Percentiles rank a stretch among this genome's conserved stretches.
Evolutionary conservation across 2,329 filamentous ascomycete genomes (phyloP).

Genomic region (Aphanocladium album): DNA sequence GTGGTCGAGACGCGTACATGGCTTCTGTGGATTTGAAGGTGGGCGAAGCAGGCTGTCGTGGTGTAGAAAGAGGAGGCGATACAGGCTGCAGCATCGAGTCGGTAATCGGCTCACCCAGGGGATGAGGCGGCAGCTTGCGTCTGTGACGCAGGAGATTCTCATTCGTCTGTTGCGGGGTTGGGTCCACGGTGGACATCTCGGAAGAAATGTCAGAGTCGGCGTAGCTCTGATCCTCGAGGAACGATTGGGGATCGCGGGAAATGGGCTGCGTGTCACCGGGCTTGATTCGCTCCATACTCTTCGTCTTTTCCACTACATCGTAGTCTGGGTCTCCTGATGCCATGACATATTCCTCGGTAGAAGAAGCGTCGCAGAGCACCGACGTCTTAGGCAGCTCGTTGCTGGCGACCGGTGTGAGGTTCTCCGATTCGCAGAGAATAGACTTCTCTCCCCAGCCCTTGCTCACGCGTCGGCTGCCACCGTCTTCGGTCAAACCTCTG

Average conservation of each 20-base stretch:
- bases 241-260: constrained; percentile 34
- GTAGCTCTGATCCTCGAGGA: constrained; percentile 47
- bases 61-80: constrained; percentile 11
- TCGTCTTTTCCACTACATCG: constrained; percentile 49
- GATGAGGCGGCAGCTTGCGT: constrained; percentile 29
- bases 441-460: constrained; percentile 53
- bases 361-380: neutral
- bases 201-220: constrained; percentile 57
- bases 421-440: constrained; percentile 45
- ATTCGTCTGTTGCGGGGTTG: constrained; percentile 26
- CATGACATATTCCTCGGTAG: constrained; percentile 11
- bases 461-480: constrained; percentile 34
- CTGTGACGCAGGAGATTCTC: constrained; percentile 14
- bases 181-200: constrained; percentile 51
- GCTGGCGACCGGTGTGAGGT: constrained; percentile 23
- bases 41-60: constrained; percentile 5
- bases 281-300: constrained; percentile 44
- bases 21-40: neutral
- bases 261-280: constrained; percentile 29
- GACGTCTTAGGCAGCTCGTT: constrained; percentile 18
- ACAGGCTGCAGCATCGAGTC: constrained; percentile 8
- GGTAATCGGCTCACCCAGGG: constrained; percentile 23
- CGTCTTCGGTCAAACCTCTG: constrained; percentile 54
- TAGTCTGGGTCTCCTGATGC: constrained; percentile 26
- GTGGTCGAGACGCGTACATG: constrained; percentile 28